These are phyloP conservation scores for Exophiala alcalophila DNA, from an alignment of 2,329 filamentous ascomycete genomes.

Conservation along the genomic window DNA sequence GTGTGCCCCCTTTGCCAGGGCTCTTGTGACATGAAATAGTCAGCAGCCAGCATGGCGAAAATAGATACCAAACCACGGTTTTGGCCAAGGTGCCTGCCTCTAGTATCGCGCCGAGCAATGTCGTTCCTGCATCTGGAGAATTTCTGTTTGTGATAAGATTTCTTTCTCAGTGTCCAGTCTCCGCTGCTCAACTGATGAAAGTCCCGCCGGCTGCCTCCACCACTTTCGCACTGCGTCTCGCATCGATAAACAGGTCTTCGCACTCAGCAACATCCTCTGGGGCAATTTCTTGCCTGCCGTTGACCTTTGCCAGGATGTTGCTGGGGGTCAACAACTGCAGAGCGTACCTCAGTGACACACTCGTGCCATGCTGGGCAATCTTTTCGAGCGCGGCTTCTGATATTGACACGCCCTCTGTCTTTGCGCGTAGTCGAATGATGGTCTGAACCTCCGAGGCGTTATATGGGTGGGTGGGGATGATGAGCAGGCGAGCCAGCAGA, in stretches of 20 bases:
- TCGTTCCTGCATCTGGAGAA: too few species aligned
- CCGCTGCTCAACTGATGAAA: slow-evolving; percentile 62
- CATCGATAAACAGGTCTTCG: slow-evolving; percentile 80
- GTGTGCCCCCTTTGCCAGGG: too few species aligned
- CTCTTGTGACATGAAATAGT: too few species aligned
- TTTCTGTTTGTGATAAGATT: too few species aligned
- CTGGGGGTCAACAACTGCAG: slow-evolving; percentile 86
- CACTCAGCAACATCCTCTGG: slow-evolving; percentile 75
- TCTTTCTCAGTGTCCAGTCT: too few species aligned
- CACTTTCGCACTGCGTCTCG: slow-evolving; percentile 70
- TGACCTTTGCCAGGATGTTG: slow-evolving; percentile 85
- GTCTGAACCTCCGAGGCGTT: slow-evolving; percentile 83
- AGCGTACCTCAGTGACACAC: slow-evolving; percentile 87
- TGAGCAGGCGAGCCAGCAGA: slow-evolving; percentile 88
- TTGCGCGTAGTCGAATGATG: slow-evolving; percentile 81
- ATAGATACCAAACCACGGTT: too few species aligned
- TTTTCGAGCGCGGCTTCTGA: slow-evolving; percentile 81
- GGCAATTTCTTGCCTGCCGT: slow-evolving; percentile 73
- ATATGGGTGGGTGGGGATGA: slow-evolving; percentile 92
- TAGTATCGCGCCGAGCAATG: too few species aligned
- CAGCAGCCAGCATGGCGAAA: too few species aligned
- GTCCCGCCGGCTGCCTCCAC: slow-evolving; percentile 63
- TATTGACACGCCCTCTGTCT: slow-evolving; percentile 75
- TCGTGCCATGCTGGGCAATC: slow-evolving; percentile 80
- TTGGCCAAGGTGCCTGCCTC: too few species aligned